Conservation (phyloP, 257 asterid species). For the Ilex aquifolium region DNA sequence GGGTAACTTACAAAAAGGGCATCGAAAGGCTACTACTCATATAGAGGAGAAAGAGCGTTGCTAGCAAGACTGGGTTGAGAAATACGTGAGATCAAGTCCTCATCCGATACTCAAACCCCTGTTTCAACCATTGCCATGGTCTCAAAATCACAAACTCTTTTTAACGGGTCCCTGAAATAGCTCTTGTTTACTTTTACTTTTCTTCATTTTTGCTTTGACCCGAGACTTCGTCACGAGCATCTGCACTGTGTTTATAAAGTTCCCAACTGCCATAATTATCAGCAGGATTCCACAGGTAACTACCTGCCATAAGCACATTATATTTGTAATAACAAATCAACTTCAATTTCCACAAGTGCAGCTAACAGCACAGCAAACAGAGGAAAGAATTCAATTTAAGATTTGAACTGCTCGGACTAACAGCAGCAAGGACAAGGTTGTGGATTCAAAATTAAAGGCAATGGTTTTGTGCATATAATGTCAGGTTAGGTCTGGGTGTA, state of each 20-base stretch:
- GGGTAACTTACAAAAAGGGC: slow-evolving; percentile 4
- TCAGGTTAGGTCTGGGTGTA: too few species aligned
- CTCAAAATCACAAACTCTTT: slow-evolving; percentile 26
- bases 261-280: slow-evolving; percentile 90
- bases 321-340: too few species aligned
- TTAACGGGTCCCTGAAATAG: slow-evolving; percentile 38
- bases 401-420: too few species aligned
- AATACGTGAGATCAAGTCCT: too few species aligned
- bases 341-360: too few species aligned
- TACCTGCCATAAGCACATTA: slow-evolving; percentile 55
- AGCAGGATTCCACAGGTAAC: slow-evolving; percentile 85
- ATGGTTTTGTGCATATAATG: too few species aligned
- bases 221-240: slow-evolving; percentile 74
- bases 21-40: slow-evolving; percentile 9
- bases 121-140: slow-evolving; percentile 18
- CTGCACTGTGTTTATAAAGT: slow-evolving; percentile 84
- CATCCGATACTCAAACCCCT: background rate
- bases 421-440: too few species aligned
- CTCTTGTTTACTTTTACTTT: slow-evolving; percentile 69
- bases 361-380: too few species aligned
- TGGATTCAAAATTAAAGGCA: too few species aligned
- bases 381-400: too few species aligned
- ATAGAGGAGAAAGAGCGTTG: slow-evolving; percentile 6
- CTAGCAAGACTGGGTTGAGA: slow-evolving; percentile 6
- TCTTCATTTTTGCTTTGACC: slow-evolving; percentile 81